Percentiles rank a stretch among this genome's conserved stretches.
These are phyloP conservation scores for Trichopus zeylanicus DNA, from an alignment of 116 monocot genomes.

Conservation along the genomic window DNA sequence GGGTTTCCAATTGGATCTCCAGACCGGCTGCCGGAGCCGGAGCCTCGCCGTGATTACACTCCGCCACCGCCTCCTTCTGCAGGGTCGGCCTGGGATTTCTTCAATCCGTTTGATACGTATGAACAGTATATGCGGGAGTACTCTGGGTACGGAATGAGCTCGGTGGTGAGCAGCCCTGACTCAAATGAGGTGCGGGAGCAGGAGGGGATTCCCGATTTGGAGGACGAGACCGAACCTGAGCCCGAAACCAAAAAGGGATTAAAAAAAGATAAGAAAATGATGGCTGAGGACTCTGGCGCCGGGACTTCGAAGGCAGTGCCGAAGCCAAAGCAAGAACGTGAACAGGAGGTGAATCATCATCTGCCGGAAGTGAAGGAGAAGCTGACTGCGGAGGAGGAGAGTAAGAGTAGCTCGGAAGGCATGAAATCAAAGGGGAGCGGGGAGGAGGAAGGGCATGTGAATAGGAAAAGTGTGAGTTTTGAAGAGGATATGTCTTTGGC, in stretches of 20 bases:
- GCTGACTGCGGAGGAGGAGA: slow-evolving; percentile 8
- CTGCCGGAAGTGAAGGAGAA: slow-evolving; percentile 1
- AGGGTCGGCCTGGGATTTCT: slow-evolving; percentile 73
- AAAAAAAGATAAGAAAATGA: slow-evolving; percentile 18
- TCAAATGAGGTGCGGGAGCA: slow-evolving; percentile 56
- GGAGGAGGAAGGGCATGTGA: slow-evolving; percentile 9
- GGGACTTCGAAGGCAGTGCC: slow-evolving; percentile 18
- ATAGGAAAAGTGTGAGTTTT: slow-evolving; percentile 39
- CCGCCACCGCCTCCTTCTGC: slow-evolving; percentile 49
- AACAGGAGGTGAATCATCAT: no score
- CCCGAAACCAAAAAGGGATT: slow-evolving; percentile 12
- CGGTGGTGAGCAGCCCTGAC: slow-evolving; percentile 42
- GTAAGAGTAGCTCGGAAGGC: slow-evolving; percentile 8
- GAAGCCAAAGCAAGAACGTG: not conserved
- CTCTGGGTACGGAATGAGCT: slow-evolving; percentile 12
- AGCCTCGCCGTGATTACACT: not conserved
- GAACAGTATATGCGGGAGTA: slow-evolving; percentile 34
- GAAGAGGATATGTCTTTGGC: slow-evolving; percentile 21
- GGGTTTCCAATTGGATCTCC: slow-evolving; percentile 10
- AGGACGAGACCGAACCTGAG: slow-evolving; percentile 61
- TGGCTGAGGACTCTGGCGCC: slow-evolving; percentile 10
- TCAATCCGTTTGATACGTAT: slow-evolving; percentile 52
- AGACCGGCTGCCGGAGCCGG: not conserved
- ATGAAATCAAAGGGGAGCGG: slow-evolving; percentile 5
- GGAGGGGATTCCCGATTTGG: slow-evolving; percentile 94